These are phyloP conservation scores for Multifurca ochricompacta DNA, from an alignment of 768 basidiomycete species.

Conservation along the genomic window DNA sequence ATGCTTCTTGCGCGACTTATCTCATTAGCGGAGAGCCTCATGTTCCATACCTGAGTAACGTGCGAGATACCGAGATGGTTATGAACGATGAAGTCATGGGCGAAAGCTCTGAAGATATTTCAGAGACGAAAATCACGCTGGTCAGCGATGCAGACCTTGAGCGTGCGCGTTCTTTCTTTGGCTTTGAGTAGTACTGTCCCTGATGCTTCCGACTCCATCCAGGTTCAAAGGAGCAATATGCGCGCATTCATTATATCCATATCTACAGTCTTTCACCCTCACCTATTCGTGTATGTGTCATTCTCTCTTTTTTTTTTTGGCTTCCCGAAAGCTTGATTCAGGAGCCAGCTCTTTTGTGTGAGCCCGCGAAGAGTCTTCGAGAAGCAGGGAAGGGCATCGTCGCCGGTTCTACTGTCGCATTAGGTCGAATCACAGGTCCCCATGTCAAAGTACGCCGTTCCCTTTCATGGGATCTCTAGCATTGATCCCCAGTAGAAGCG, in stretches of 20 bases:
- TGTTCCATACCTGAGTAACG: background rate
- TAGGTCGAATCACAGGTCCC: constrained; percentile 16
- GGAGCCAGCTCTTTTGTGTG: constrained; percentile 38
- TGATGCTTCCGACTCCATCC: background rate
- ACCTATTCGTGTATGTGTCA: constrained; percentile 43
- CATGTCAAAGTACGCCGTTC: constrained; percentile 12
- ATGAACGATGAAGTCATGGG: constrained; percentile 32
- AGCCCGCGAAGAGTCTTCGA: constrained; percentile 15
- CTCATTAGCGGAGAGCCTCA: constrained; percentile 50
- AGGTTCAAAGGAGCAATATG: constrained; percentile 51
- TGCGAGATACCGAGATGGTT: constrained; percentile 26
- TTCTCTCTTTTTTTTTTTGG: background rate
- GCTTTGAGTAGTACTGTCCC: background rate
- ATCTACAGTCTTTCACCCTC: constrained; percentile 69
- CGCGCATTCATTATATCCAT: constrained; percentile 46
- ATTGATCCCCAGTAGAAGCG: background rate
- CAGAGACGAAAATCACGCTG: constrained; percentile 44
- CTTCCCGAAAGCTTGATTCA: constrained; percentile 19
- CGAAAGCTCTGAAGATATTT: constrained; percentile 36
- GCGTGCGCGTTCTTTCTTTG: constrained; percentile 35
- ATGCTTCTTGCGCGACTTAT: constrained; percentile 58
- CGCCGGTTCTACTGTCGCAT: background rate
- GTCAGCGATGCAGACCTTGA: constrained; percentile 60
- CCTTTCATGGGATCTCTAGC: too few species aligned
- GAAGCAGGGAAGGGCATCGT: background rate